Evolutionary conservation across 1,139 yeast species (phyloP), one percentile per base, ranked within the genome.

Genomic region (Zygosaccharomyces pseudobailii): DNA sequence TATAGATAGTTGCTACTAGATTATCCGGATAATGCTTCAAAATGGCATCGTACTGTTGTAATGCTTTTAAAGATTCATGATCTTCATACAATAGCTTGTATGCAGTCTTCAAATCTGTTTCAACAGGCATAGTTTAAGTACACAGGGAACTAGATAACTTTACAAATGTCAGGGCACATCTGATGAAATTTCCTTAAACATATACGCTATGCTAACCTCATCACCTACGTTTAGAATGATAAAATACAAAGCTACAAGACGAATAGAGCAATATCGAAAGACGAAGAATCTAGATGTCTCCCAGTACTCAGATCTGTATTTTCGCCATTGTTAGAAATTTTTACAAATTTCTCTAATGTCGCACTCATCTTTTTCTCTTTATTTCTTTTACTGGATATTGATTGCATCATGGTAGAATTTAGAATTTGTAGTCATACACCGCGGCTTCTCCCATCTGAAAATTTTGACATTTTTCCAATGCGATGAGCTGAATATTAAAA

Each of bases 1-100:
- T 69, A 53, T 80, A 77, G n/a, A 79, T 52, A 36, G 70, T 69
- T 0, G 86, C 80, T 43, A 65, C 69, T 51, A 77, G 73, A n/a
- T 85, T 78, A 19, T 66, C 65, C 1, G 80, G 76, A 40, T 67
- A 59, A 23, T 67, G 65, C 20, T 51, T 51, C 24, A 74, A 50
- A 0, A 71, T 71, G 3, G 55, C 44, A 27, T 69, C 66, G 36
- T 72, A 66, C 6, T 59, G 46, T 0, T 48, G 55, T 25, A 74
- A 50, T 0, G 82, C 81, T 36, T 62, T 57, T 2, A 56, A 63
- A 25, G 68, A 70, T 13, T 71, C 59, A 42, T 68, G 70, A 1
- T 61, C 56, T 5, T 71, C 75, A 32, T 73, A 62, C 2, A 70
- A 62, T 3, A 55, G 48, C 33, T 68, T 65, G 36, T 59, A 58